Evolutionary conservation across 345 rosid species (phyloP), one percentile per base, ranked within the genome.

Genomic region (Angophora floribunda): DNA sequence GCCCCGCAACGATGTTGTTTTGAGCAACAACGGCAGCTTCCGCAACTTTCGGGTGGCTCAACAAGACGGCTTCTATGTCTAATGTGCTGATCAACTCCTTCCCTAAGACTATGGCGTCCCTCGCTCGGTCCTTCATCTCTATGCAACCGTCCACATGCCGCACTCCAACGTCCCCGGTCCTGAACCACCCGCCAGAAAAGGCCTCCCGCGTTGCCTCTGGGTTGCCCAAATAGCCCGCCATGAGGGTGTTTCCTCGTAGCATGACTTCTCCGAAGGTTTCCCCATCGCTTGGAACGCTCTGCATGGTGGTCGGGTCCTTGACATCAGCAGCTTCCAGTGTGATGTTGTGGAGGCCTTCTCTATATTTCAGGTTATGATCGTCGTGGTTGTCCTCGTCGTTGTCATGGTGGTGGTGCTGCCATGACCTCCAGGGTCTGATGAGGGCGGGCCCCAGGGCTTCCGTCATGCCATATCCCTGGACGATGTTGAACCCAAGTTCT

Each of bases 81-180:
- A 94, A 51, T n/a, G 93, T 89, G 90, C 95, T 94, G 50, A 95
- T 52, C 24, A 84, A 6, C 22, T 85, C 26, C 24, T 26, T 28
- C 80, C 90, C 92, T n/a, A 80, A 61, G 14, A 87, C 28, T 30
- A 92, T 91, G 3, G 87, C 89, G 49, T 94, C 96, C 30, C 51
- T 92, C 9, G 92, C 94, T 3, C 98, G 93, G 87, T 95, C 99
- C 91, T 94, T 95, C 85, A 95, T 89, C 89, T 95, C 92, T 63
- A 96, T 14, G 45, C 85, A 82, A 7, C 97, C 97, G 85, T 93
- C 91, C 1, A 91, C 89, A n/a, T 93, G 91, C 51, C 90, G 91
- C 8, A 94, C 89, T 28, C 92, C 97, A 6, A 96, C 86, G 85
- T 96, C 98, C 51, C 94, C 91, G 0, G 98, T 96, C 84, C 91